These are phyloP conservation scores for Aspergillus awamori DNA, from an alignment of 2,329 filamentous ascomycete species.

Conservation along the genomic window DNA sequence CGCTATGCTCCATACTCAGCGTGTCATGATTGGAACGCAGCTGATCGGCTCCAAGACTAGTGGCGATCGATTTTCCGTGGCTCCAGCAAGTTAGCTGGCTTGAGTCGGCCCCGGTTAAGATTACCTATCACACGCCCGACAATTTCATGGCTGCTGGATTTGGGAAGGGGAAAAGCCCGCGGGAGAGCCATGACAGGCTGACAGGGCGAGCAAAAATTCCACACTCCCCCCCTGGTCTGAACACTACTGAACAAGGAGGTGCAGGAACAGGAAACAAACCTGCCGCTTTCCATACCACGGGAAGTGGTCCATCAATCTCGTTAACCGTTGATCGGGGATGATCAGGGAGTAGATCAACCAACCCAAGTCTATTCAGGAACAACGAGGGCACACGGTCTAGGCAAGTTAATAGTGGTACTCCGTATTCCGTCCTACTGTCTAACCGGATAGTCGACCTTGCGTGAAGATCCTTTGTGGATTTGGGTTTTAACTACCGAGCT, in stretches of 20 bases:
- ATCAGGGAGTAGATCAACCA: conserved; percentile 1
- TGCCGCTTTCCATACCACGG: neutral
- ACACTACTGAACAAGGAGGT: neutral
- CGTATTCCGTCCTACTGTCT: neutral
- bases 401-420: too few relatives aligned
- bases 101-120: conserved; percentile 11
- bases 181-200: neutral
- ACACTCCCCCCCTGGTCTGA: neutral
- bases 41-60: conserved; percentile 17
- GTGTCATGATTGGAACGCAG: conserved; percentile 3
- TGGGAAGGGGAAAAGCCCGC: neutral
- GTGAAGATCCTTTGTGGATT: conserved; percentile 1
- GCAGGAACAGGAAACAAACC: conserved; percentile 1
- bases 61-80: conserved; percentile 24
- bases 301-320: neutral
- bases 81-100: conserved; percentile 11
- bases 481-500: conserved; percentile 1
- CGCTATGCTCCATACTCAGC: neutral
- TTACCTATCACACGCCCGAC: conserved; percentile 15
- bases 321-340: neutral
- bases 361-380: neutral
- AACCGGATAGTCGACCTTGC: neutral
- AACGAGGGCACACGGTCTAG: neutral
- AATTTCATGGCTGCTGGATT: neutral
- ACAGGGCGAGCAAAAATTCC: neutral